Base-by-base conservation (phyloP, 2,329 filamentous ascomycete species). In the Curvularia lunata region DNA sequence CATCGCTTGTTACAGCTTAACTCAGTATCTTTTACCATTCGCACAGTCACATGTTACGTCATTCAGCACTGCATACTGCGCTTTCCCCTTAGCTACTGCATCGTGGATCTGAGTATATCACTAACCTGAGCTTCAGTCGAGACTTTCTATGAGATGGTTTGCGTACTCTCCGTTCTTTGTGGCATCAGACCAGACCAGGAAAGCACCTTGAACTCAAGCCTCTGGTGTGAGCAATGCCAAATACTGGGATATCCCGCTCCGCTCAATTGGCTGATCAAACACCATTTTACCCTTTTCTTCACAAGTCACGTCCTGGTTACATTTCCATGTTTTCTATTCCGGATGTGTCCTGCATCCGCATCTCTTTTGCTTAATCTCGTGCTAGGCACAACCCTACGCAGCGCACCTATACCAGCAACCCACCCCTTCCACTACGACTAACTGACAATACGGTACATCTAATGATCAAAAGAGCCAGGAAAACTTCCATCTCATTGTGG, bases 401-500 rank as follows among this genome's bases (percentile, higher is more conserved):
- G 45, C 40, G 34, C 46, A 37, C 25, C 23, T 25, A 46, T 46
- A 40, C 46, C 56, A 32, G 47, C 51, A 46, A 42, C 40, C 42
- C n/a, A 47, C 40, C 42, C 21, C 32, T 27, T 37, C 16, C 46
- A 45, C 38, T 4, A 45, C 48, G 7, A 49, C 47, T 30, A 30
- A 43, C 19, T 12, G 23, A 52, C 40, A 19, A 23, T 23, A 28
- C 10, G 12, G 18, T 45, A 38, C 25, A 46, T 23, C 38, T 2
- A 37, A 43, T 12, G 8, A n/a, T 42, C 4, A 18, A 32, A 47
- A 23, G 13, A 48, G 28, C 32, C 37, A 56, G 48, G 37, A 18
- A 49, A 28, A 47, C 25, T 49, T 48, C 42, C 54, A 53, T 56
- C 51, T 41, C 27, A 60, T 48, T 23, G 50, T 49, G 52, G 54